phyloP scores from a whole-genome alignment of 306 rosid species.

The cucumber (Cucumis sativus) region Cucumber_9930_V3 NC_026660.2:10682001-10682500 shows the following conservation, averaged over 20 bases:
- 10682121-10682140: slow-evolving; percentile 32
- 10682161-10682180: slow-evolving; percentile 99
- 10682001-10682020: slow-evolving; percentile 96
- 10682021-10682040: slow-evolving; percentile 68
- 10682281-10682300: neutral
- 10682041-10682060: slow-evolving; percentile 95
- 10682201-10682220: slow-evolving; percentile 83
- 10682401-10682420: neutral
- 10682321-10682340: neutral
- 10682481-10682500: neutral
- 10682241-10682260: slow-evolving; percentile 37
- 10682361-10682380: neutral
- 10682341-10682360: neutral
- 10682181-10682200: slow-evolving; percentile 84
- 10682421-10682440: neutral
- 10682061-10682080: neutral
- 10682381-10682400: neutral
- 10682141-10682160: slow-evolving; percentile 83
- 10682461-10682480: neutral
- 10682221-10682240: slow-evolving; percentile 92
- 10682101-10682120: neutral
- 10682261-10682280: slow-evolving; percentile 11
- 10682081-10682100: neutral
- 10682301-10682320: neutral
- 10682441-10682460: neutral